Percentiles rank a stretch among this genome's conserved stretches.
Conservation (phyloP, 805 yeast species). For the Grigorovia transvaalensis region DNA sequence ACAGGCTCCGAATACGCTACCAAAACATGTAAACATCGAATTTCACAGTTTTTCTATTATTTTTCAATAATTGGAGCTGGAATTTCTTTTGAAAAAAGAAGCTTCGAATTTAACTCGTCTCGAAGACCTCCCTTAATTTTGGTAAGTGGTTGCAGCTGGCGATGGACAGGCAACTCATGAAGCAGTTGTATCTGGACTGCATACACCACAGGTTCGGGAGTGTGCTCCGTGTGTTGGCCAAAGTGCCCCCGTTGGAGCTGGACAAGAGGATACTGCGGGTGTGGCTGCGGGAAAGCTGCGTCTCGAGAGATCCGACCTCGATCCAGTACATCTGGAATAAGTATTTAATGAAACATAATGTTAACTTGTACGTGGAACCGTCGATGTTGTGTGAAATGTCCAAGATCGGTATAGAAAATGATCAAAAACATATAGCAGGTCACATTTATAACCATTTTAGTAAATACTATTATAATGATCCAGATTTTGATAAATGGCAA, state of each 20-base stretch:
- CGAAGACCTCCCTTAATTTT: not conserved
- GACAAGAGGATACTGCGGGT: conserved; percentile 19
- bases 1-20: no score
- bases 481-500: conserved; percentile 6
- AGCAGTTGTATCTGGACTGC: conserved; percentile 13
- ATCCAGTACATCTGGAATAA: conserved; percentile 22
- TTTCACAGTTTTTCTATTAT: no score
- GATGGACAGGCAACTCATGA: conserved; percentile 9
- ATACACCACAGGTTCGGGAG: conserved; percentile 19
- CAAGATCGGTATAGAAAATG: conserved; percentile 16
- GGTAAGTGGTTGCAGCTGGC: not conserved
- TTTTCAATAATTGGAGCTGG: no score
- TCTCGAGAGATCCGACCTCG: conserved; percentile 21
- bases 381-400: conserved; percentile 18
- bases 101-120: not conserved
- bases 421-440: conserved; percentile 16
- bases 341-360: conserved; percentile 15
- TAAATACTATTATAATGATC: conserved; percentile 3
- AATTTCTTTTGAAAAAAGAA: no score
- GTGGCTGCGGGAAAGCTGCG: conserved; percentile 16
- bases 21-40: no score
- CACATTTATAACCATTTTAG: conserved; percentile 16
- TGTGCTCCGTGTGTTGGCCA: conserved; percentile 8
- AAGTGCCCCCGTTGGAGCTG: conserved; percentile 12
- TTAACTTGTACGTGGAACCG: conserved; percentile 14